phyloP scores from a whole-genome alignment of 1,284 basidiomycete species.

The Polyporus tsugae region DNA sequence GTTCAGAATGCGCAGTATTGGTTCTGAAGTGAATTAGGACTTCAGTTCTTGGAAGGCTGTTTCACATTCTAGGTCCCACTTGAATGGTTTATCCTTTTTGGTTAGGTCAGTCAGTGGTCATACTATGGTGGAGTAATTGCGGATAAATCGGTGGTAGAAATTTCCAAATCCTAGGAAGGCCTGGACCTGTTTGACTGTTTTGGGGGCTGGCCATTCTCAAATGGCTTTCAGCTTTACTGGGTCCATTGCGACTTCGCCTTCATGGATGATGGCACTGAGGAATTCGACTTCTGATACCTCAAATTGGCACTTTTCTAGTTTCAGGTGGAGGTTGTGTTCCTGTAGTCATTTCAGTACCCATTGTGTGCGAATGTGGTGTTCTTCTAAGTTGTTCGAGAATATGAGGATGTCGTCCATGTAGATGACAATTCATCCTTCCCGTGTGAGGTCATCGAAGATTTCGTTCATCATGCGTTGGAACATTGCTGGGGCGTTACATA shows the following conservation, averaged over 20 bases:
- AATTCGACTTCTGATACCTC: slow-evolving; percentile 40
- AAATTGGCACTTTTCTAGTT: slow-evolving; percentile 36
- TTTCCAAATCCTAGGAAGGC: slow-evolving; percentile 53
- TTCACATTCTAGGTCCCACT: slow-evolving; percentile 30
- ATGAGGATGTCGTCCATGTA: slow-evolving; percentile 21
- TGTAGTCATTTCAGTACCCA: not conserved
- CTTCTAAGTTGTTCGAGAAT: not conserved
- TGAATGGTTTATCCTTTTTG: slow-evolving; percentile 33
- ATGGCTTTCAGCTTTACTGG: slow-evolving; percentile 47
- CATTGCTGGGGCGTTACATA: slow-evolving; percentile 6
- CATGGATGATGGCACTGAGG: slow-evolving; percentile 46
- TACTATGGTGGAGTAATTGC: slow-evolving; percentile 36
- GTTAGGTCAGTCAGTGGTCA: slow-evolving; percentile 34
- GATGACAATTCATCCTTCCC: not conserved
- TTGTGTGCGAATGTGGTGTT: not conserved
- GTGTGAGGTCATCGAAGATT: slow-evolving; percentile 5
- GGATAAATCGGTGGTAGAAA: slow-evolving; percentile 54
- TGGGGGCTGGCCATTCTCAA: slow-evolving; percentile 45
- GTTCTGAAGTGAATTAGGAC: slow-evolving; percentile 36
- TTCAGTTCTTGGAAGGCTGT: slow-evolving; percentile 44
- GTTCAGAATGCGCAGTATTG: slow-evolving; percentile 35
- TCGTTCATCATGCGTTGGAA: slow-evolving; percentile 20
- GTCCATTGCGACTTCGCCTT: slow-evolving; percentile 46
- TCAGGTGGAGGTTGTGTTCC: not conserved
- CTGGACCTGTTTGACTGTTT: slow-evolving; percentile 39